Percentiles rank a stretch among this genome's conserved stretches.
phyloP scores from a whole-genome alignment of 106 monocot genomes.

The Dendrobium officinale region DNA sequence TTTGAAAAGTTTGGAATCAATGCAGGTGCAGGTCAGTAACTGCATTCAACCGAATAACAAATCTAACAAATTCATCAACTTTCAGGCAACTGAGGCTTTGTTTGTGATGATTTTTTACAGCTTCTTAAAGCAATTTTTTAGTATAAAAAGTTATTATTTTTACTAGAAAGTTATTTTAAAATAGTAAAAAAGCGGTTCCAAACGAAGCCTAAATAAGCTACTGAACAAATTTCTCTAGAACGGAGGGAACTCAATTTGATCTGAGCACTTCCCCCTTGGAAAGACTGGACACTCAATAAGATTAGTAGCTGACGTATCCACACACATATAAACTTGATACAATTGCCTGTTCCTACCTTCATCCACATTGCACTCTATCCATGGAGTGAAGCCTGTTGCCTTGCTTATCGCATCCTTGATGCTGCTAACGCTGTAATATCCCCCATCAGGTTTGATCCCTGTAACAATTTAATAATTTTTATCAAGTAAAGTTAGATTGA shows the following conservation, averaged over 20 bases:
- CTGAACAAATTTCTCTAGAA: conserved; percentile 15
- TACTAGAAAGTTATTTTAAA: too few relatives aligned
- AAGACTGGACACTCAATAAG: conserved; percentile 38
- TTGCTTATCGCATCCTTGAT: conserved; percentile 24
- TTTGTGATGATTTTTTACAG: too few relatives aligned
- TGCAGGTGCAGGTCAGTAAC: too few relatives aligned
- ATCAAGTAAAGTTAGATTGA: background rate
- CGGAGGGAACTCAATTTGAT: conserved; percentile 28
- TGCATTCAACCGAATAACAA: too few relatives aligned
- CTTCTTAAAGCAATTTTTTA: too few relatives aligned
- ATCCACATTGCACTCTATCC: conserved; percentile 47
- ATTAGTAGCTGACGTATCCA: conserved; percentile 20
- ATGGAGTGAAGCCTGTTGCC: conserved; percentile 23
- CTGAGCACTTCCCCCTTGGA: conserved; percentile 23
- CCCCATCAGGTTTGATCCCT: conserved; percentile 26
- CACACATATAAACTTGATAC: conserved; percentile 50
- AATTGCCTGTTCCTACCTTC: conserved; percentile 26
- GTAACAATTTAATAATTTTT: background rate
- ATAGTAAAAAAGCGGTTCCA: too few relatives aligned
- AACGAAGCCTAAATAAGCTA: background rate
- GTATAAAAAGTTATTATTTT: too few relatives aligned
- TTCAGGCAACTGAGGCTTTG: background rate
- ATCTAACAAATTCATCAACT: background rate
- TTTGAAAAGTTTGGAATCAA: too few relatives aligned
- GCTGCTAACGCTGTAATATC: conserved; percentile 15